Conservation (phyloP, 164 flowering plant species). For the Malania oleifera region DNA sequence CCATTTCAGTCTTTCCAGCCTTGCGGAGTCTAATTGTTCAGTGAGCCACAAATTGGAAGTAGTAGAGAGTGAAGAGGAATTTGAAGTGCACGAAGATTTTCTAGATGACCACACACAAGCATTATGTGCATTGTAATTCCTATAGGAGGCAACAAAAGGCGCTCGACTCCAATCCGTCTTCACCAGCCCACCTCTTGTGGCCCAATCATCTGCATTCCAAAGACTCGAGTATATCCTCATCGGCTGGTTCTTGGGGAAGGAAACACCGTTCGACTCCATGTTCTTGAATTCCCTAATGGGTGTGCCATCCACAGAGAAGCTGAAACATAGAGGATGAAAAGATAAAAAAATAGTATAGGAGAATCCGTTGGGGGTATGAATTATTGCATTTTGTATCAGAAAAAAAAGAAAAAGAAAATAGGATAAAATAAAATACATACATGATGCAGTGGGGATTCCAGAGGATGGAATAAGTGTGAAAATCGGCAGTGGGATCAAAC, state of each 20-base stretch:
- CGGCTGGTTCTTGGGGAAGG: slow-evolving; percentile 2
- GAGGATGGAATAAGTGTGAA: slow-evolving; percentile 22
- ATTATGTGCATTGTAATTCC: not conserved
- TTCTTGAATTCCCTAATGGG: slow-evolving; percentile 7
- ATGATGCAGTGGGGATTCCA: slow-evolving; percentile 14
- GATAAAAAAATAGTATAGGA: not conserved
- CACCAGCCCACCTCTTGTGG: slow-evolving; percentile 5
- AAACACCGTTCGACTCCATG: not conserved
- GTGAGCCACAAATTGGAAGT: not conserved
- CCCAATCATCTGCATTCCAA: slow-evolving; percentile 10
- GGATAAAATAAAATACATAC: not conserved
- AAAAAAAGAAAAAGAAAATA: too few relatives aligned
- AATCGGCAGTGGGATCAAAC: slow-evolving; percentile 25
- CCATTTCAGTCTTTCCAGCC: not conserved
- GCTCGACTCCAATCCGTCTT: slow-evolving; percentile 2
- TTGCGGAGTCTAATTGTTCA: not conserved
- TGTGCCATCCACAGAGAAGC: slow-evolving; percentile 1
- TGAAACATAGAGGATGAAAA: not conserved
- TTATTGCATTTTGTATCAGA: not conserved
- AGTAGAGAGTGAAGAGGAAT: too few relatives aligned
- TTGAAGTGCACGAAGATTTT: too few relatives aligned
- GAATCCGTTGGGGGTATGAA: too few relatives aligned
- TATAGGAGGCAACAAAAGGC: slow-evolving; percentile 1
- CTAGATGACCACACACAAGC: too few relatives aligned
- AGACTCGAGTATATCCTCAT: slow-evolving; percentile 8